These are phyloP conservation scores for Mycena latifolia DNA, from an alignment of 768 basidiomycete species.

Conservation along the genomic window DNA sequence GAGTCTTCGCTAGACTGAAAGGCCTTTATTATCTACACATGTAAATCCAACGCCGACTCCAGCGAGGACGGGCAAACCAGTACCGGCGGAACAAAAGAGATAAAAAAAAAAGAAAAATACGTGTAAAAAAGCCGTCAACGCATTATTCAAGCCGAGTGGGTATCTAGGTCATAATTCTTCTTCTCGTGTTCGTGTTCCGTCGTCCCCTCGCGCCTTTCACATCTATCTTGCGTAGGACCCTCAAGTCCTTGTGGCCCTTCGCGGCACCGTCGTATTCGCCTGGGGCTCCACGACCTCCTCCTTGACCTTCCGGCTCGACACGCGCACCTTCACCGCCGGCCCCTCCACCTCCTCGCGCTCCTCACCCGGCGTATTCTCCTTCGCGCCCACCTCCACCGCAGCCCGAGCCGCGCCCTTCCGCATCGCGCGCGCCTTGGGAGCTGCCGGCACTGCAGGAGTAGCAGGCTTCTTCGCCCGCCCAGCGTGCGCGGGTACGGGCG, in stretches of 20 bases:
- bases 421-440: conserved; percentile 39
- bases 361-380: conserved; percentile 55
- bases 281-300: conserved; percentile 35
- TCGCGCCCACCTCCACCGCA: conserved; percentile 48
- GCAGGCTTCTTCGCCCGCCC: conserved; percentile 35
- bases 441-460: conserved; percentile 19
- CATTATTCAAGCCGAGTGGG: too few relatives aligned
- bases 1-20: too few relatives aligned
- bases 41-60: too few relatives aligned
- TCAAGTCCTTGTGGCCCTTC: conserved; percentile 48
- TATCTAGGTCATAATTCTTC: too few relatives aligned
- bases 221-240: too few relatives aligned
- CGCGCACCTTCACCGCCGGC: conserved; percentile 48
- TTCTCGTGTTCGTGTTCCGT: too few relatives aligned
- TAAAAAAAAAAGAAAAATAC: too few relatives aligned
- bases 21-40: too few relatives aligned
- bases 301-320: conserved; percentile 49
- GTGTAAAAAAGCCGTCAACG: too few relatives aligned
- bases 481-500: conserved; percentile 18
- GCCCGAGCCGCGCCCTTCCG: conserved; percentile 32
- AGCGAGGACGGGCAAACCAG: too few relatives aligned
- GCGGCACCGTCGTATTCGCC: conserved; percentile 40
- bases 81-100: too few relatives aligned
- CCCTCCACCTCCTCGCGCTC: conserved; percentile 39
- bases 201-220: too few relatives aligned